Conservation (phyloP, 495 filamentous ascomycete genomes). For the Podospora pseudoanserina region DNA sequence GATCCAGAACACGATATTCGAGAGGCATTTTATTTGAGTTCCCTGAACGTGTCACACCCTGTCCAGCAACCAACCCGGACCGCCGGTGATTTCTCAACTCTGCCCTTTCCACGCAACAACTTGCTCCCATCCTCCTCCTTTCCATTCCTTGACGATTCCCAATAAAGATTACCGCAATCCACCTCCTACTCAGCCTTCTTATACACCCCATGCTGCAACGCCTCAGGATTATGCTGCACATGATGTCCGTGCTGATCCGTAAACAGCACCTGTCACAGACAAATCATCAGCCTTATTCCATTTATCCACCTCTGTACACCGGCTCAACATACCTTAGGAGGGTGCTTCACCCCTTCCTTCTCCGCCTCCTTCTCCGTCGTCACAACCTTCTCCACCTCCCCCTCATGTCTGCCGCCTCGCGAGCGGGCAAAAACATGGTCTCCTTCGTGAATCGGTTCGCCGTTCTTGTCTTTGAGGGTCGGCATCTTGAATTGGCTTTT, state of each 20-base stretch:
- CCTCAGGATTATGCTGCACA: constrained; percentile 37
- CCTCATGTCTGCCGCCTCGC: constrained; percentile 35
- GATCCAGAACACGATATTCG: no score
- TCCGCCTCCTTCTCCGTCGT: constrained; percentile 33
- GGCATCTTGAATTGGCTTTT: not conserved
- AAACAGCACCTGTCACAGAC: constrained; percentile 25
- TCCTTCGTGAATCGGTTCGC: constrained; percentile 35
- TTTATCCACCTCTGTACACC: not conserved
- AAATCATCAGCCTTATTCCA: not conserved
- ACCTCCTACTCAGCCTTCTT: not conserved
- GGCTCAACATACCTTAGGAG: constrained; percentile 35
- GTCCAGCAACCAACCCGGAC: no score
- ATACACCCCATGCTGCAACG: constrained; percentile 28
- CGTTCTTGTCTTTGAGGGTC: constrained; percentile 33
- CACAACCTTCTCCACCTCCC: constrained; percentile 40
- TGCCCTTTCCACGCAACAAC: no score
- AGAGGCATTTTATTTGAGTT: no score
- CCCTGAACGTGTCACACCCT: no score
- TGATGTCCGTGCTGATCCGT: constrained; percentile 40
- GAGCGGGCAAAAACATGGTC: constrained; percentile 36
- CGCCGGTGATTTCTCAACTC: no score
- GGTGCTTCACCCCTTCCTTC: constrained; percentile 40
- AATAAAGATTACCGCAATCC: not conserved
- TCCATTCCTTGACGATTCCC: no score
- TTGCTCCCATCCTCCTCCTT: no score